A percentile compares a stretch with the other conserved stretches of the same genome.
These are phyloP conservation scores for Diplosphaera chodatii DNA, from an alignment of 139 green algal species.

Conservation along the genomic window DNA sequence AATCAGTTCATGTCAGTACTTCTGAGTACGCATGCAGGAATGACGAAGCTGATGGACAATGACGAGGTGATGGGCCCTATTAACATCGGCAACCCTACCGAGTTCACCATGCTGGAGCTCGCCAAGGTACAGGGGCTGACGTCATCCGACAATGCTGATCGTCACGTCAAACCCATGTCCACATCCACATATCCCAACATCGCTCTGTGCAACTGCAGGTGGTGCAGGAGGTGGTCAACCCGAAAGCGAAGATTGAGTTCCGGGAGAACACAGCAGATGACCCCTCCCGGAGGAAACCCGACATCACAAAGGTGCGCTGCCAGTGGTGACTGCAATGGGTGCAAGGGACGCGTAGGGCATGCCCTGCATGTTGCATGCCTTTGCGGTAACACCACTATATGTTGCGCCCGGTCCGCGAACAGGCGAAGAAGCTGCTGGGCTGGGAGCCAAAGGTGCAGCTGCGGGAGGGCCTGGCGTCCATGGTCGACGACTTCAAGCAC, in stretches of 20 bases:
- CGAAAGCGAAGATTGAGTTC: constrained; percentile 62
- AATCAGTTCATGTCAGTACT: too few relatives aligned
- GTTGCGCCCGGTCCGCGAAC: too few relatives aligned
- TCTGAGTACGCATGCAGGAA: constrained; percentile 29
- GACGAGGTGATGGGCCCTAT: constrained; percentile 90
- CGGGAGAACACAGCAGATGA: constrained; percentile 95
- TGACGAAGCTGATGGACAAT: constrained; percentile 80
- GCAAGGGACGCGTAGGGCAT: too few relatives aligned
- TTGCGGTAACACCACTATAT: too few relatives aligned
- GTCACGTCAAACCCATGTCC: neutral
- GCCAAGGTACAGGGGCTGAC: constrained; percentile 41
- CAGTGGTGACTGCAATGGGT: neutral
- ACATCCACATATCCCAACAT: too few relatives aligned
- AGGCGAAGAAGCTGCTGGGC: constrained; percentile 67
- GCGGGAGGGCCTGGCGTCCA: constrained; percentile 76
- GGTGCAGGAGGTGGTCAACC: constrained; percentile 85
- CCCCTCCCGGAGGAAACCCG: constrained; percentile 69
- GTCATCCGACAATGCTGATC: too few relatives aligned
- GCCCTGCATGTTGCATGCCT: too few relatives aligned
- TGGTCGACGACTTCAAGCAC: constrained; percentile 94
- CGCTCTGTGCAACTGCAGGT: constrained; percentile 29
- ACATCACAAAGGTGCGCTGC: constrained; percentile 70
- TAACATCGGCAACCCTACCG: constrained; percentile 97
- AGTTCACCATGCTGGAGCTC: constrained; percentile 99
- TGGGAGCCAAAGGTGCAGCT: constrained; percentile 94